Percentiles rank a stretch among this genome's conserved stretches.
These are phyloP conservation scores for Aechmea fasciata DNA, from an alignment of 176 grass and related monocot species.

Conservation along the genomic window DNA sequence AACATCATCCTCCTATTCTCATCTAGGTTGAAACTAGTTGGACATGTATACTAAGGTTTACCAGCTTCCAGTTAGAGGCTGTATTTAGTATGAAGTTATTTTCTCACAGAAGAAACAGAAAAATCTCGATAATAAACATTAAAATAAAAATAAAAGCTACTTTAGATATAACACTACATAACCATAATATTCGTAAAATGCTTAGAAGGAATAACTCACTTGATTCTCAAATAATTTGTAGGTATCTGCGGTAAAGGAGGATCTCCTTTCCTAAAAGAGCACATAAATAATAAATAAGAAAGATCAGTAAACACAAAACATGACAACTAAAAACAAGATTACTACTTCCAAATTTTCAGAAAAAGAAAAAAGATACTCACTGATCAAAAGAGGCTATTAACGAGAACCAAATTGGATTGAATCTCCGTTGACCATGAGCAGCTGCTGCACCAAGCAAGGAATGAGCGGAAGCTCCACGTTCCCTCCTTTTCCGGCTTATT, in stretches of 20 bases:
- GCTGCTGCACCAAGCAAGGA: conserved; percentile 21
- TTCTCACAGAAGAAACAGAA: neutral
- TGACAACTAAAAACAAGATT: conserved; percentile 13
- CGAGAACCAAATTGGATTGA: conserved; percentile 66
- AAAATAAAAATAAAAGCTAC: neutral
- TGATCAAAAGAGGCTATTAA: conserved; percentile 57
- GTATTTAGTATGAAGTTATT: conserved; percentile 10
- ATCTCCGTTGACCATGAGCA: conserved; percentile 36
- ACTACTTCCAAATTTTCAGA: conserved; percentile 1
- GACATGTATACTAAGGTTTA: neutral
- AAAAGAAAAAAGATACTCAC: conserved; percentile 20
- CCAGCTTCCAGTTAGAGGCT: conserved; percentile 6
- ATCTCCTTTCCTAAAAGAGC: conserved; percentile 45
- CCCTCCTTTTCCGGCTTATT: conserved; percentile 30
- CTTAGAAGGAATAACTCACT: conserved; percentile 41
- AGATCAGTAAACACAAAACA: conserved; percentile 26
- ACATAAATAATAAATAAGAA: conserved; percentile 15
- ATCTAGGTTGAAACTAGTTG: neutral
- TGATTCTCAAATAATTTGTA: conserved; percentile 58
- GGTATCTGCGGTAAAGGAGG: conserved; percentile 53
- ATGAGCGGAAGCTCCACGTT: conserved; percentile 21
- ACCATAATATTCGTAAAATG: conserved; percentile 14
- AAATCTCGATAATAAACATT: neutral
- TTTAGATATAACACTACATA: no score
- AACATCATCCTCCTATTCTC: no score